phyloP scores from a whole-genome alignment of 495 filamentous ascomycete species.

The Hamigera avellanea region DNA sequence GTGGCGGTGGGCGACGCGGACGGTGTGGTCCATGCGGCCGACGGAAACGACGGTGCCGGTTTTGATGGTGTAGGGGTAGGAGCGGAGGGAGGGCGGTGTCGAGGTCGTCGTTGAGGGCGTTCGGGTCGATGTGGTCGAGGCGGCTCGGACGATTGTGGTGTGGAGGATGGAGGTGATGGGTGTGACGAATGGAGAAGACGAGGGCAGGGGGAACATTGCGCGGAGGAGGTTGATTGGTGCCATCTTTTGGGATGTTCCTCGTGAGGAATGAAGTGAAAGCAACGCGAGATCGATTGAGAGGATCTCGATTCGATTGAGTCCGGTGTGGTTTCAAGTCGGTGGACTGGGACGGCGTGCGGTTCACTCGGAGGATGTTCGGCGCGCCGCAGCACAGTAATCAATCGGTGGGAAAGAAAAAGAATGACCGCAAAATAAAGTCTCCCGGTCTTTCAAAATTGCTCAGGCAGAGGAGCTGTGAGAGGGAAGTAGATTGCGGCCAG shows the following conservation, averaged over 20 bases:
- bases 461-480: too few species aligned
- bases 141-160: constrained; percentile 10
- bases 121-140: constrained; percentile 9
- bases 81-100: constrained; percentile 20
- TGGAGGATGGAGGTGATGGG: constrained; percentile 10
- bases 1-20: constrained; percentile 26
- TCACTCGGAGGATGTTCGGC: too few species aligned
- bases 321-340: too few species aligned
- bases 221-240: constrained; percentile 15
- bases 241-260: too few species aligned
- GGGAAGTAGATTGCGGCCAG: too few species aligned
- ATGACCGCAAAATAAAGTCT: too few species aligned
- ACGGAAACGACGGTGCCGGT: constrained; percentile 34
- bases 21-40: constrained; percentile 34
- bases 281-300: too few species aligned
- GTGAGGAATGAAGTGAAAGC: too few species aligned
- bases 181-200: constrained; percentile 15
- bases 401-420: too few species aligned
- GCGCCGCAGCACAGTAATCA: too few species aligned
- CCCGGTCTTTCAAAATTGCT: too few species aligned
- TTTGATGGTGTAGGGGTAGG: constrained; percentile 27
- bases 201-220: constrained; percentile 25
- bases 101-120: constrained; percentile 4
- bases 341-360: too few species aligned
- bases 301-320: neutral